Base-by-base conservation (phyloP, 2,329 filamentous ascomycete species). In the Ilyonectria sp. region DNA sequence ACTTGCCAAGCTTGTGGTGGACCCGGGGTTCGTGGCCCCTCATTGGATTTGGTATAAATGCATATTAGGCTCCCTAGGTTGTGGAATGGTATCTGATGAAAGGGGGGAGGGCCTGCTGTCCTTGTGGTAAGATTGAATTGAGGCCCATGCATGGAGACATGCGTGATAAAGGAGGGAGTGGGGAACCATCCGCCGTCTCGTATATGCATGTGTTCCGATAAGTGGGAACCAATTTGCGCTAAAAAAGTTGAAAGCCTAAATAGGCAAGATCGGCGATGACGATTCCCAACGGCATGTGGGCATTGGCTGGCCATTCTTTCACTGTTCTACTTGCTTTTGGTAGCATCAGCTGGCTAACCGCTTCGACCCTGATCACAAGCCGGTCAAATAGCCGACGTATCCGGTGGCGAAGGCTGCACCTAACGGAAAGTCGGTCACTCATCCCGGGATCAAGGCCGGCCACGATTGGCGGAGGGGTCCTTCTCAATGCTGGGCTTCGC, bases 371-470 rank as follows among this genome's bases (percentile, higher is more conserved):
- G 37, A 40, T 40, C 37, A 40, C 3, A 40, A 40, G 37, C 37
- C 37, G 37, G 40, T 44, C 40, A 44, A 44, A 44, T 44, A 44
- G 40, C 40, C 40, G 17, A 44, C 40, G 17, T 44, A 44, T 4
- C 40, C 40, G 40, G 40, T 44, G 40, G 40, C 40, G 40, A 44
- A 44, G 40, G 2, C 40, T 44, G 17, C 40, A 44, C 40, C 40
- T 44, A 44, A 44, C 40, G 40, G 40, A 44, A 19, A 44, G 40
- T 44, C 40, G 40, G 40, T 44, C 40, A 44, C 40, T 44, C 40
- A 44, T 44, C 40, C 40, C 40, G 40, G 40, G 40, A 44, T 44
- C 40, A 44, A 44, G 40, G 40, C 40, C 40, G 40, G 40, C 40
- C 40, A 44, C 17, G 40, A 44, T 44, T 44, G 40, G 40, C 40